These are phyloP conservation scores for Phaffia tasmanica DNA, from an alignment of 768 basidiomycete species.

Conservation along the genomic window DNA sequence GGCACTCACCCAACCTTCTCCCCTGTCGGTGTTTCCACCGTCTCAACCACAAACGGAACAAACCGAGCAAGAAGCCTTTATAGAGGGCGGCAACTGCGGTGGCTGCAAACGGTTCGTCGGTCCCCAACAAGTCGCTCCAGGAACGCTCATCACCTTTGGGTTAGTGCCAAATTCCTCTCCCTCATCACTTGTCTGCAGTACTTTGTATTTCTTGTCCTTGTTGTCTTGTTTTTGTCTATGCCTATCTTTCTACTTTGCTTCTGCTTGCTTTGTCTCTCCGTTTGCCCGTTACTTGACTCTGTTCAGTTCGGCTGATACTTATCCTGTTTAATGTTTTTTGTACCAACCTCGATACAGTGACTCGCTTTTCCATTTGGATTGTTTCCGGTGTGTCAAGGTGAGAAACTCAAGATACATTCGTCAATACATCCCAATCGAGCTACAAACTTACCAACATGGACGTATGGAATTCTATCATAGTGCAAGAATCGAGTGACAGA, in stretches of 20 bases:
- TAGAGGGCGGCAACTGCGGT: no score
- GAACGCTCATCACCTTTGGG: no score
- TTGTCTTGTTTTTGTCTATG: neutral
- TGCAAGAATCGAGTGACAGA: slow-evolving; percentile 41
- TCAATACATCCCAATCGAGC: neutral
- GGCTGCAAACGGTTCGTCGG: no score
- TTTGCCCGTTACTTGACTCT: neutral
- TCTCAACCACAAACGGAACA: no score
- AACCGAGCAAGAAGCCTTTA: no score
- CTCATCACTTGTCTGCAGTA: no score
- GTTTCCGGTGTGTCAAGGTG: slow-evolving; percentile 83
- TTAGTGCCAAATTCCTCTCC: no score
- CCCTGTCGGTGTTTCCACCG: no score
- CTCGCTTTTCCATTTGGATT: slow-evolving; percentile 34
- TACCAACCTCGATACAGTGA: slow-evolving; percentile 15
- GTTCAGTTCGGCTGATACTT: neutral
- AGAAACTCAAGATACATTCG: neutral
- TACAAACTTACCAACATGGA: neutral
- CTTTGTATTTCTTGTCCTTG: neutral
- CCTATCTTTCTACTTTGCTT: neutral
- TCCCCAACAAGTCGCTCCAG: no score
- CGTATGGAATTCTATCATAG: slow-evolving; percentile 8
- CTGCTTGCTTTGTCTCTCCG: neutral
- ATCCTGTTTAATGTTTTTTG: slow-evolving; percentile 1
- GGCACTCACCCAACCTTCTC: no score